Evolutionary conservation across 2,329 filamentous ascomycete genomes (phyloP).

Genomic region (Westerdykella ornata): DNA sequence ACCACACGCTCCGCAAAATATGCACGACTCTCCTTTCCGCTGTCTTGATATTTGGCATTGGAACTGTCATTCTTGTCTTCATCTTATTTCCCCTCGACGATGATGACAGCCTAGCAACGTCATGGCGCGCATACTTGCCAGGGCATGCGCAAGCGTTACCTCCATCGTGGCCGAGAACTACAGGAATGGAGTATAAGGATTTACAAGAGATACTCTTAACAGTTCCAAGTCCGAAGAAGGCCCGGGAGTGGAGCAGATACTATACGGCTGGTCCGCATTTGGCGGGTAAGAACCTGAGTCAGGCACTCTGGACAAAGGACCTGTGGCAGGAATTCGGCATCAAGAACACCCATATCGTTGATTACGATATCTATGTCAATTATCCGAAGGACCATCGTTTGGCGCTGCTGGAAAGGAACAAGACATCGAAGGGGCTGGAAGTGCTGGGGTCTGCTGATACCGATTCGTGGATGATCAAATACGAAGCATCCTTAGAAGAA

Average conservation of each 20-base stretch:
- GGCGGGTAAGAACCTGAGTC: constrained; percentile 47
- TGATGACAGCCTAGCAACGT: constrained; percentile 20
- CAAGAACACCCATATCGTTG: constrained; percentile 39
- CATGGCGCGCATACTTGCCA: constrained; percentile 11
- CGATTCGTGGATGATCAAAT: constrained; percentile 55
- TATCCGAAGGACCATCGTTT: constrained; percentile 46
- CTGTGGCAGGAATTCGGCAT: constrained; percentile 47
- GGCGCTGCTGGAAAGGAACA: constrained; percentile 38
- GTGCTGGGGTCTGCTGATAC: constrained; percentile 9
- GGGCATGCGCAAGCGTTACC: constrained; percentile 23
- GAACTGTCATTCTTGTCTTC: constrained; percentile 35
- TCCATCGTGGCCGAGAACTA: constrained; percentile 36
- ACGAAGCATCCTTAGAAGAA: constrained; percentile 74
- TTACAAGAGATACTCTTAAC: constrained; percentile 49
- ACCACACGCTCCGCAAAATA: constrained; percentile 57
- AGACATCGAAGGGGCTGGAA: constrained; percentile 50
- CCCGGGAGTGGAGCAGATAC: constrained; percentile 45
- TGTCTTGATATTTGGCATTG: constrained; percentile 35
- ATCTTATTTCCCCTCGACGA: constrained; percentile 31
- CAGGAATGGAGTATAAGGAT: constrained; percentile 49
- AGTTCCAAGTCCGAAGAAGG: constrained; percentile 50
- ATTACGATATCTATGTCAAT: constrained; percentile 49
- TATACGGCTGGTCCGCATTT: constrained; percentile 48
- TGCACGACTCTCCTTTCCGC: constrained; percentile 52
- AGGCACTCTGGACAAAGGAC: constrained; percentile 48